phyloP scores from a whole-genome alignment of 192 early-diverging fungal species.

The Chytriomyces sp. region DNA sequence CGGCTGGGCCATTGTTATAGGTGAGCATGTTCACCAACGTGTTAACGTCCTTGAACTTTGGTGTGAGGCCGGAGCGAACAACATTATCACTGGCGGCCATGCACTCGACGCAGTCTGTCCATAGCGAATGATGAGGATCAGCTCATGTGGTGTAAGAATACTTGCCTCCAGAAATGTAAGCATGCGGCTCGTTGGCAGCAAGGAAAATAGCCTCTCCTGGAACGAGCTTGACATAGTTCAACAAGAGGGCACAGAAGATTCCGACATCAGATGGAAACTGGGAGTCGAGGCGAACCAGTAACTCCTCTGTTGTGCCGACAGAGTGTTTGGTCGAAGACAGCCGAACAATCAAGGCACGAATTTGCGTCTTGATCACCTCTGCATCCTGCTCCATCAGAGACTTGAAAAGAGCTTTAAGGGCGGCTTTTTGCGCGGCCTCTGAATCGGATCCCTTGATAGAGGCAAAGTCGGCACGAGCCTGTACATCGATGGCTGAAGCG shows the following conservation, averaged over 20 bases:
- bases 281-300: conserved; percentile 70
- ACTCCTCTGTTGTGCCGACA: conserved; percentile 51
- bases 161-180: conserved; percentile 87
- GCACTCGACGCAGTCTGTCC: conserved; percentile 90
- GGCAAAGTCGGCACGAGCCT: conserved; percentile 47
- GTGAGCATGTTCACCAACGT: conserved; percentile 92
- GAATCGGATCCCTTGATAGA: conserved; percentile 3
- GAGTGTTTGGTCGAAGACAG: conserved; percentile 5
- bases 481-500: conserved; percentile 60
- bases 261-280: conserved; percentile 95
- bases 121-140: background rate
- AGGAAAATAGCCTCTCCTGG: conserved; percentile 93
- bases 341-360: conserved; percentile 60
- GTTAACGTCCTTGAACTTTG: conserved; percentile 94
- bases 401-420: conserved; percentile 44
- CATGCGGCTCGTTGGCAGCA: conserved; percentile 96
- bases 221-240: conserved; percentile 80
- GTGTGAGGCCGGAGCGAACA: conserved; percentile 93
- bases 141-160: background rate
- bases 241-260: conserved; percentile 81
- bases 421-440: conserved; percentile 45
- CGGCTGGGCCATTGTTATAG: conserved; percentile 79
- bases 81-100: conserved; percentile 99
- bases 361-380: conserved; percentile 51
- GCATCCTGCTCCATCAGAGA: conserved; percentile 36